A percentile compares a stretch with the other conserved stretches of the same genome.
phyloP scores from a whole-genome alignment of 2,329 filamentous ascomycete species.

The Exophiala oligosperma region DNA sequence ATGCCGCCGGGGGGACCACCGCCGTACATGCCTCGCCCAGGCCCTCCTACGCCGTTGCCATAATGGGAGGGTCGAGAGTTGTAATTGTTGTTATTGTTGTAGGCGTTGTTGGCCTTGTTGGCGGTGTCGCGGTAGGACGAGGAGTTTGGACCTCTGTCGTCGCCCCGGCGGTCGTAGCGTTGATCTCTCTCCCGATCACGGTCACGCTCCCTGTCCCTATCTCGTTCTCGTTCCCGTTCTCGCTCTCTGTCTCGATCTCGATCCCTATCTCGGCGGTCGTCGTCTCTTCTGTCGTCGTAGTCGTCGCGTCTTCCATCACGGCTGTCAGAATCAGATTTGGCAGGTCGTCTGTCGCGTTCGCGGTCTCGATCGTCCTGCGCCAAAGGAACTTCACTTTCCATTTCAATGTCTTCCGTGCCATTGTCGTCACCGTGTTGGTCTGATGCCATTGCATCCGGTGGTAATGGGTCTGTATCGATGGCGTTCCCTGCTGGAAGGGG shows the following conservation, averaged over 20 bases:
- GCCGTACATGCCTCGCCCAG: conserved; percentile 12
- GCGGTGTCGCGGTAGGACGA: too few relatives aligned
- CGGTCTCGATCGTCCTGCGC: conserved; percentile 10
- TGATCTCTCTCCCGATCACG: conserved; percentile 20
- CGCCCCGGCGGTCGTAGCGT: conserved; percentile 20
- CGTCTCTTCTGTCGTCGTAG: conserved; percentile 18
- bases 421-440: conserved; percentile 2
- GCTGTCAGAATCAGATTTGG: conserved; percentile 35
- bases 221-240: conserved; percentile 19
- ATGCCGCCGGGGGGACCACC: background rate
- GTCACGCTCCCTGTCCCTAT: conserved; percentile 19
- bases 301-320: conserved; percentile 40
- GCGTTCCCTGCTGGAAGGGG: background rate
- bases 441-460: background rate
- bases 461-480: background rate
- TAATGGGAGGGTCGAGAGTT: conserved; percentile 26
- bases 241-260: conserved; percentile 16
- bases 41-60: conserved; percentile 25
- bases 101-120: background rate
- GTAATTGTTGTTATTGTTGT: conserved; percentile 13
- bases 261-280: conserved; percentile 16
- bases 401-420: conserved; percentile 35
- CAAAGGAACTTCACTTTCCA: conserved; percentile 25
- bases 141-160: conserved; percentile 13
- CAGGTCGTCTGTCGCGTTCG: conserved; percentile 5